phyloP scores from a whole-genome alignment of 1,284 basidiomycete genomes.

The Trichosporon sp. region DNA sequence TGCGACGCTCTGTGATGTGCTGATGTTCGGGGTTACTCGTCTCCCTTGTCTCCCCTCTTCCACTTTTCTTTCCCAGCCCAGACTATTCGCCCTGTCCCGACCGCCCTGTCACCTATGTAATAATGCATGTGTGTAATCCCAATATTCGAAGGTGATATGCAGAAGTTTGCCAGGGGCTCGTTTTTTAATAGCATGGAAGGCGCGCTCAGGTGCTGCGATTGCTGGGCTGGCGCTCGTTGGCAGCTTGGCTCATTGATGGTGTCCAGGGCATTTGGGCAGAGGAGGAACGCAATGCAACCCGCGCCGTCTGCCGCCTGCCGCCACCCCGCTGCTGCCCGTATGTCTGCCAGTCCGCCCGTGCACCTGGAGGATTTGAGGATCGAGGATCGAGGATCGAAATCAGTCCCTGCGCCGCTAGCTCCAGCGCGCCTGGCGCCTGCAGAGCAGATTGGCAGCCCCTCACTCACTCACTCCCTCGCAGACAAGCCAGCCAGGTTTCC shows the following conservation, averaged over 20 bases:
- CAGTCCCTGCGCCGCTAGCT: not conserved
- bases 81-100: too few relatives aligned
- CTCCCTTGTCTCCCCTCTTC: too few relatives aligned
- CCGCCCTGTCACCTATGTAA: not conserved
- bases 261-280: too few relatives aligned
- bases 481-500: too few relatives aligned
- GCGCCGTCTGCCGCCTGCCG: too few relatives aligned
- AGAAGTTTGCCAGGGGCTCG: not conserved
- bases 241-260: too few relatives aligned
- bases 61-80: too few relatives aligned
- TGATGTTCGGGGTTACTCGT: not conserved
- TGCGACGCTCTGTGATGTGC: not conserved
- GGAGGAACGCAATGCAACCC: not conserved
- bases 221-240: not conserved
- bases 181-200: too few relatives aligned
- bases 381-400: not conserved
- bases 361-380: too few relatives aligned
- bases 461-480: too few relatives aligned
- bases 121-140: not conserved
- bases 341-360: not conserved
- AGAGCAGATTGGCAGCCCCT: too few relatives aligned
- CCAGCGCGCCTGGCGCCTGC: not conserved
- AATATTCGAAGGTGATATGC: not conserved
- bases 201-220: not conserved
- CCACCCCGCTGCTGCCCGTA: not conserved